Evolutionary conservation across 2,329 filamentous ascomycete genomes (phyloP), one percentile per base, ranked within the genome.

Genomic region (Diaporthe amygdali): DNA sequence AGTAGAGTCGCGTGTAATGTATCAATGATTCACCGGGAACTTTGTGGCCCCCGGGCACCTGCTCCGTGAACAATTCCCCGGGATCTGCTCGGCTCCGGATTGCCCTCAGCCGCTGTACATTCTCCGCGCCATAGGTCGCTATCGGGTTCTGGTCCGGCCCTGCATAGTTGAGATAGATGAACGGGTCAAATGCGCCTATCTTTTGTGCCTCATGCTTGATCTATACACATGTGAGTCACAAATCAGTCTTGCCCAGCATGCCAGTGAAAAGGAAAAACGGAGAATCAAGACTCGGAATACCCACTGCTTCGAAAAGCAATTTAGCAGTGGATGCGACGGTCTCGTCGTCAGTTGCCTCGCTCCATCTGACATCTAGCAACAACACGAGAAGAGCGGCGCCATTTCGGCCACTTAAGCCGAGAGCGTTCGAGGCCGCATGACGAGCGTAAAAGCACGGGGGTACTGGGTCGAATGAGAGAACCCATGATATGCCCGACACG

Each of bases 361-460:
- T 44, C 71, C 64, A 73, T 5, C 27, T 39, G 5, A 30, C 15
- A 10, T 55, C 39, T 15, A 71, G 44, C 5, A 66, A 51, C 3
- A n/a, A 20, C 15, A 73, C 46, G 10, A 69, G 56, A 2, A 69
- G 69, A 14, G 69, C 25, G 15, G 25, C 27, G 4, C 25, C 55
- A 30, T 37, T 37, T 2, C 69, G 44, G 5, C 52, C 56, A 9
- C 37, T 30, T 14, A 73, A 27, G 9, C 55, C 71, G 25, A 73
- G 5, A 32, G 49, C 27, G 15, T 32, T 51, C 14, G 15, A 22
- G 22, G 44, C n/a, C 17, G 69, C 56, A 7, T 61, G 27, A 12
- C 47, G 56, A n/a, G 32, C 14, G n/a, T 71, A 71, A 15, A 73
- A 25, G 12, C 12, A 17, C 2, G 71, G 71, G 2, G 71, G 71